A percentile compares a stretch with the other conserved stretches of the same genome.
phyloP scores from a whole-genome alignment of 495 filamentous ascomycete species.

The Tuber microsphaerosporum region DNA sequence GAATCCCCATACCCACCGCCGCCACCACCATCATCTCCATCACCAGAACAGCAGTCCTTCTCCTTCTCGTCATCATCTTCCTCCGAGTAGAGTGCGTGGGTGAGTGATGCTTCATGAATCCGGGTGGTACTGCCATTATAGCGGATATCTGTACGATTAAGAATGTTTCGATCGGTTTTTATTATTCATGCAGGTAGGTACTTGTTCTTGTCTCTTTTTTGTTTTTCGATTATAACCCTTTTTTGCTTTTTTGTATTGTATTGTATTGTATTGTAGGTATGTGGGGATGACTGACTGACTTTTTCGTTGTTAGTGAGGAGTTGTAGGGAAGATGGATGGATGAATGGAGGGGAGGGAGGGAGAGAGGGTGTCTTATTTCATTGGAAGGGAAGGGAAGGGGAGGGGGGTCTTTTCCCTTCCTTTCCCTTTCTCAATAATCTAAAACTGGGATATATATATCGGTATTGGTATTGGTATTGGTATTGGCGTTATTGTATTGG shows the following conservation, averaged over 20 bases:
- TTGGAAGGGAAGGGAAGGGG: neutral
- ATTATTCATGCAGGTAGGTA: neutral
- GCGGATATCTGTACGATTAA: neutral
- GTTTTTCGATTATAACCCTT: neutral
- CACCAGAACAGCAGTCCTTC: conserved; percentile 22
- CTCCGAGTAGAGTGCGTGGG: conserved; percentile 13
- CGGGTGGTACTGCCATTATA: neutral
- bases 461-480: neutral
- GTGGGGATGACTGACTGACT: neutral
- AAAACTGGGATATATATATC: neutral
- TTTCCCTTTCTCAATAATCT: neutral
- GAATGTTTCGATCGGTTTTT: neutral
- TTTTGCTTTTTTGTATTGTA: neutral
- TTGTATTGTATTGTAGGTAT: too few species aligned
- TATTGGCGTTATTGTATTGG: neutral
- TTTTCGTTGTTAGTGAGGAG: neutral
- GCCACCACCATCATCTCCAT: conserved; percentile 26
- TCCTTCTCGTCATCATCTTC: conserved; percentile 1
- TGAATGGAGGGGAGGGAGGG: neutral
- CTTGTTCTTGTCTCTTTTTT: neutral
- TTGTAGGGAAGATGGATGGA: neutral
- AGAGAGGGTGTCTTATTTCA: neutral
- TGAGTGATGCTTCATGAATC: conserved; percentile 8
- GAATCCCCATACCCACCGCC: conserved; percentile 28
- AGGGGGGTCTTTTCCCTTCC: too few species aligned